Evolutionary conservation across 2,329 filamentous ascomycete species (phyloP).

Genomic region (Cladophialophora yegresii): DNA sequence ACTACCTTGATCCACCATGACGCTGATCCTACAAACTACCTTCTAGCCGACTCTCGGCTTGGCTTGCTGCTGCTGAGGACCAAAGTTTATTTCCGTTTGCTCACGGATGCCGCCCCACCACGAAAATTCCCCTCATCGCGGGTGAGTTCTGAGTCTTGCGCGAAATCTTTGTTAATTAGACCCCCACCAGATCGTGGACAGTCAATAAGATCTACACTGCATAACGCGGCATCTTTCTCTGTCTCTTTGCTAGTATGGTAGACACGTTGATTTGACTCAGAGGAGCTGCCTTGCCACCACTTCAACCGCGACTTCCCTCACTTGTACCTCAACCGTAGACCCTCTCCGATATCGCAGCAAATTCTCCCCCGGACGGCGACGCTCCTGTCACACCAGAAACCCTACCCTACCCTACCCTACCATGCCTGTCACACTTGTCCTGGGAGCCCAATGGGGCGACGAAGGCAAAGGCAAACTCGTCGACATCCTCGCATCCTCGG

Average conservation of each 20-base stretch:
- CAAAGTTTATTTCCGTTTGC: neutral
- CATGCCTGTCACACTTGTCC: conserved; percentile 47
- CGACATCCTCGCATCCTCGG: conserved; percentile 50
- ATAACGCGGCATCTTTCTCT: neutral
- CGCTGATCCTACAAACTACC: neutral
- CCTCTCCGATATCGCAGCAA: conserved; percentile 8
- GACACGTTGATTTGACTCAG: neutral
- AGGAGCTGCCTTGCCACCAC: neutral
- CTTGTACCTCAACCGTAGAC: neutral
- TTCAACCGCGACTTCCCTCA: neutral
- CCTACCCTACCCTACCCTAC: no score
- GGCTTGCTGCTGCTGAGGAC: neutral
- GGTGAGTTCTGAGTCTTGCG: neutral
- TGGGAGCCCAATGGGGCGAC: conserved; percentile 53
- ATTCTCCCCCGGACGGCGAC: neutral
- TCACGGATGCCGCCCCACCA: neutral
- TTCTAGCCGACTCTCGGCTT: neutral
- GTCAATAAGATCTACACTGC: neutral
- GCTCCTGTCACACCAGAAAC: neutral
- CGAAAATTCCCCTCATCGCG: conserved; percentile 7
- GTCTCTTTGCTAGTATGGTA: neutral
- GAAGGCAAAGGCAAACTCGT: conserved; percentile 55
- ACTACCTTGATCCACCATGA: neutral
- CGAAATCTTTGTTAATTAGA: conserved; percentile 1
- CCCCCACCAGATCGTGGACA: neutral